These are phyloP conservation scores for Capronia coronata DNA, from an alignment of 2,329 filamentous ascomycete species.

Conservation along the genomic window DNA sequence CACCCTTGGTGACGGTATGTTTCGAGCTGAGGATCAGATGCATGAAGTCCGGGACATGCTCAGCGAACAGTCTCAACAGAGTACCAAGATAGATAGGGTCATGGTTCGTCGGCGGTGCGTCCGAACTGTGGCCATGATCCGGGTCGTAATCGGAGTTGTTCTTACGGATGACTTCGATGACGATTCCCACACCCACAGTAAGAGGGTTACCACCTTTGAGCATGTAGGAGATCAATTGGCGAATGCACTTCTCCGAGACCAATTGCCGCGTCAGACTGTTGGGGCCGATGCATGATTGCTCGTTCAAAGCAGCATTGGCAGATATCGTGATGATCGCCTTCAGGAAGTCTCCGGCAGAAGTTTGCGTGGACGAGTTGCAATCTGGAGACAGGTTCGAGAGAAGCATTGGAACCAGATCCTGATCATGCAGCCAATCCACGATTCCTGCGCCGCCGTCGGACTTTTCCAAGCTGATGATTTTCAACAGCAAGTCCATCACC, in stretches of 20 bases:
- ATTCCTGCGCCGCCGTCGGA: slow-evolving; percentile 85
- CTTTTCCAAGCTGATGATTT: slow-evolving; percentile 94
- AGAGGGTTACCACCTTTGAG: slow-evolving; percentile 85
- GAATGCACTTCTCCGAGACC: slow-evolving; percentile 76
- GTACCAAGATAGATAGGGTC: slow-evolving; percentile 96
- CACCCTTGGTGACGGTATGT: slow-evolving; percentile 51
- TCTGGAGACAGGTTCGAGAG: slow-evolving; percentile 81
- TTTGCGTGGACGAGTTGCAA: slow-evolving; percentile 84
- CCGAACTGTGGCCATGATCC: slow-evolving; percentile 75
- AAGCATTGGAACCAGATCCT: slow-evolving; percentile 78
- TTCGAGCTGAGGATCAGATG: slow-evolving; percentile 71
- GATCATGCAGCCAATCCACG: slow-evolving; percentile 91
- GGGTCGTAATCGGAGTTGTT: slow-evolving; percentile 99
- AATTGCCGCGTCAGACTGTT: slow-evolving; percentile 94
- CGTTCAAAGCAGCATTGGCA: slow-evolving; percentile 94
- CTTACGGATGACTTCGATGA: slow-evolving; percentile 97
- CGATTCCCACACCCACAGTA: slow-evolving; percentile 91
- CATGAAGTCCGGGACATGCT: slow-evolving; percentile 92
- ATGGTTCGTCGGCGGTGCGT: slow-evolving; percentile 69
- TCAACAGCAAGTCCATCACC: slow-evolving; percentile 94
- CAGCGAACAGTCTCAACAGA: slow-evolving; percentile 78
- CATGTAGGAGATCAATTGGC: slow-evolving; percentile 85
- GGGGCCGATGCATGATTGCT: slow-evolving; percentile 96
- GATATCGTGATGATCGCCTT: slow-evolving; percentile 99
- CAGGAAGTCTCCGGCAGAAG: slow-evolving; percentile 91